phyloP scores from a whole-genome alignment of 2,329 filamentous ascomycete genomes.

The Ophiostoma tasmaniense region DNA sequence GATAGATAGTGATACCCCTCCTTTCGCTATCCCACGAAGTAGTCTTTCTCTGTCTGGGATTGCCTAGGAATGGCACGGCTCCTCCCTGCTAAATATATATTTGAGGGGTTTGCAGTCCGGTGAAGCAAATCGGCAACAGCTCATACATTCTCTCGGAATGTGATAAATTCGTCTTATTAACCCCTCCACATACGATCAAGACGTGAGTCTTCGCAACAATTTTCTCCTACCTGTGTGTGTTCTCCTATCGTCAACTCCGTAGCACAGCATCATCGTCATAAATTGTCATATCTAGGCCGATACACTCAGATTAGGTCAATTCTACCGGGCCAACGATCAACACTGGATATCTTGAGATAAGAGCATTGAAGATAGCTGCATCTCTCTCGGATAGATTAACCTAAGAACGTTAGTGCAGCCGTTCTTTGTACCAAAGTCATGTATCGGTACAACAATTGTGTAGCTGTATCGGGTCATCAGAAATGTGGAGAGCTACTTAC shows the following conservation, averaged over 20 bases:
- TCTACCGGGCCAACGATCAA: not conserved
- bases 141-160: not conserved
- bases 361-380: not conserved
- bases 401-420: not conserved
- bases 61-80: not conserved
- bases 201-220: not conserved
- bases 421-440: not conserved
- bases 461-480: not conserved
- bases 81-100: not conserved
- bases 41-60: not conserved
- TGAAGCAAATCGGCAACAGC: not conserved
- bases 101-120: not conserved
- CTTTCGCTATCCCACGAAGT: not conserved
- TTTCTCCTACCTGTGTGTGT: not conserved
- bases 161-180: not conserved
- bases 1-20: conserved; percentile 1
- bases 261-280: not conserved
- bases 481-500: not conserved
- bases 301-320: conserved; percentile 3
- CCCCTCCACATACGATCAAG: not conserved
- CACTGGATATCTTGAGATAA: not conserved
- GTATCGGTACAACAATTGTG: not conserved
- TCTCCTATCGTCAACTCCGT: not conserved
- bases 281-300: not conserved
- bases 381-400: conserved; percentile 6